Conservation (phyloP, 2,329 filamentous ascomycete species). For the Fusarium mexicanum region DNA sequence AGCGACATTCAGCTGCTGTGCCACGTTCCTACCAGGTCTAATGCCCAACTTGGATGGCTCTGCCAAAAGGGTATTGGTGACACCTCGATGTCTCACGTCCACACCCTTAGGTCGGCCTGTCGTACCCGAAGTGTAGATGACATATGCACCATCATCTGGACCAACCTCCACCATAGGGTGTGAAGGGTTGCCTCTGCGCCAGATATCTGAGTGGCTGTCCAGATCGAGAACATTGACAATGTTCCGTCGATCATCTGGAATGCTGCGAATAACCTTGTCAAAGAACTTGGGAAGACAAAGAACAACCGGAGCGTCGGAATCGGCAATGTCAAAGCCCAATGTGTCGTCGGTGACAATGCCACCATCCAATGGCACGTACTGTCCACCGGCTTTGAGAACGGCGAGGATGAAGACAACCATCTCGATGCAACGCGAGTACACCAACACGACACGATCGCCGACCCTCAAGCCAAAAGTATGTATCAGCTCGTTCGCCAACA, state of each 20-base stretch:
- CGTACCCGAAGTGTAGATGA: conserved; percentile 32
- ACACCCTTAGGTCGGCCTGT: conserved; percentile 31
- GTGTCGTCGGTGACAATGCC: conserved; percentile 31
- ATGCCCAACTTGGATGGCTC: conserved; percentile 29
- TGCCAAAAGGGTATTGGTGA: conserved; percentile 26
- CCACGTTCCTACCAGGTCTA: conserved; percentile 19
- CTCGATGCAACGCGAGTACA: conserved; percentile 31
- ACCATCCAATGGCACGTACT: conserved; percentile 31
- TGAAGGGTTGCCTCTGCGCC: conserved; percentile 10
- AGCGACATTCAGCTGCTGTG: conserved; percentile 29
- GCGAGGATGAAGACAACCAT: conserved; percentile 34
- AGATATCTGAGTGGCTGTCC: conserved; percentile 8
- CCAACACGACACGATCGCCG: conserved; percentile 32
- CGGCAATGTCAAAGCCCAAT: conserved; percentile 23
- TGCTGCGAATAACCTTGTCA: conserved; percentile 25
- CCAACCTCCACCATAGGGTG: conserved; percentile 17
- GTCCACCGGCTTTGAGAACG: conserved; percentile 29
- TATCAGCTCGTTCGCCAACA: conserved; percentile 25
- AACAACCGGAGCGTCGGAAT: conserved; percentile 21
- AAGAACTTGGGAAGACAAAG: conserved; percentile 29
- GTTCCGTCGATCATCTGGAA: background rate
- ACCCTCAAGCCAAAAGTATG: conserved; percentile 11
- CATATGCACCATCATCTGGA: conserved; percentile 26
- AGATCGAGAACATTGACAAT: conserved; percentile 24
- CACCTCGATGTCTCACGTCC: conserved; percentile 24